phyloP scores from a whole-genome alignment of 495 filamentous ascomycete species.

The Bathelium albidoporum region DNA sequence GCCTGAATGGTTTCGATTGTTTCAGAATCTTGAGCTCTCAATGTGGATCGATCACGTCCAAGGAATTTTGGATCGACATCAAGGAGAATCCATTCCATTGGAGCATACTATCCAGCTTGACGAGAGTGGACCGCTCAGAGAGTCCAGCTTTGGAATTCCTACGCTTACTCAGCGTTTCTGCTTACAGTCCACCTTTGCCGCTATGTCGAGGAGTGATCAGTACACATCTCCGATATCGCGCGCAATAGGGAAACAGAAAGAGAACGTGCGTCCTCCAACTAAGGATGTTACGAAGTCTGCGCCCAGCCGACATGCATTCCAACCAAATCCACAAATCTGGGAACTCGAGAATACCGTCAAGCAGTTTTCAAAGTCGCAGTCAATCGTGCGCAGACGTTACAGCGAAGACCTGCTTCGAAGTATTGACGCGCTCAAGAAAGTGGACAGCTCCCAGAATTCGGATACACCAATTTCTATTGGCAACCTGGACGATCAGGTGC shows the following conservation, averaged over 20 bases:
- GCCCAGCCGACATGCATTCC: background rate
- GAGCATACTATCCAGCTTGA: background rate
- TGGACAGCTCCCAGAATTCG: background rate
- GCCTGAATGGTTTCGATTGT: slow-evolving; percentile 41
- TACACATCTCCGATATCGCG: background rate
- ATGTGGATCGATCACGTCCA: slow-evolving; percentile 36
- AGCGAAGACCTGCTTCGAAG: slow-evolving; percentile 34
- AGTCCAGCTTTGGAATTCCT: background rate
- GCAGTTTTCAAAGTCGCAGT: slow-evolving; percentile 23
- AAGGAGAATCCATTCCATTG: slow-evolving; percentile 2
- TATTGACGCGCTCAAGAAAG: slow-evolving; percentile 23
- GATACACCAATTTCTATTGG: background rate
- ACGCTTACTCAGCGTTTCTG: background rate
- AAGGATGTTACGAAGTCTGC: background rate
- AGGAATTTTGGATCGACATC: slow-evolving; percentile 24
- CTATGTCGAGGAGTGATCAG: background rate
- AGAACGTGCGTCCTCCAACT: background rate
- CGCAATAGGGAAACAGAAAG: background rate
- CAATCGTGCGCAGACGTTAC: slow-evolving; percentile 29
- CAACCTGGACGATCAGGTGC: background rate
- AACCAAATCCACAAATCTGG: background rate
- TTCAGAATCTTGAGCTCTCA: slow-evolving; percentile 37
- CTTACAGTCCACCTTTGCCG: background rate
- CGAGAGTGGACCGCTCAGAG: background rate
- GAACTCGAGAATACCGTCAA: slow-evolving; percentile 33